Evolutionary conservation across 2,329 filamentous ascomycete genomes (phyloP).

Genomic region (Tolypocladium inflatum): DNA sequence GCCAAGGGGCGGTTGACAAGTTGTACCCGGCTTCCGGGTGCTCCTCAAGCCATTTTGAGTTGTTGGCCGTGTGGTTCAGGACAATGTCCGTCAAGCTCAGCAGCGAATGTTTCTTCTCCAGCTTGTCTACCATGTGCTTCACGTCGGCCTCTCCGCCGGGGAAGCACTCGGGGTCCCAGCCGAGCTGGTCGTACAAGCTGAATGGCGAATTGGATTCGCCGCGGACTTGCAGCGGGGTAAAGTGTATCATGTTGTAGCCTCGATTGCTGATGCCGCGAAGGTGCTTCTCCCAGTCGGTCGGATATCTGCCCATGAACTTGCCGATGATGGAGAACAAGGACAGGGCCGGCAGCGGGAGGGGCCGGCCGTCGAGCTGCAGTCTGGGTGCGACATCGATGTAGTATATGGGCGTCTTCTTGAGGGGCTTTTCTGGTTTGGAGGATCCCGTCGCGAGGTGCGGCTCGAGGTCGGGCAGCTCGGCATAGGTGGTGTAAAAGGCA

Average conservation of each 20-base stretch:
- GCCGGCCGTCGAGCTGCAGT: slow-evolving; percentile 62
- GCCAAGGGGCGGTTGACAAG: slow-evolving; percentile 75
- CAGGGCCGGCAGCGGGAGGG: slow-evolving; percentile 75
- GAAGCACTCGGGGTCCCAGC: slow-evolving; percentile 75
- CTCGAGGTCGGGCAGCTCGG: slow-evolving; percentile 64
- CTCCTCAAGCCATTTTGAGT: slow-evolving; percentile 86
- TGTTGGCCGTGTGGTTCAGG: slow-evolving; percentile 95
- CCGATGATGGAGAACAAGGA: slow-evolving; percentile 91
- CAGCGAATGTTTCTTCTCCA: slow-evolving; percentile 78
- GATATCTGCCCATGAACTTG: slow-evolving; percentile 95
- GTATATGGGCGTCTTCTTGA: slow-evolving; percentile 63
- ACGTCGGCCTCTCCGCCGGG: slow-evolving; percentile 79
- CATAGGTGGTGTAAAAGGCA: slow-evolving; percentile 89
- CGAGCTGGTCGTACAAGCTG: slow-evolving; percentile 87
- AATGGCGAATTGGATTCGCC: slow-evolving; percentile 93
- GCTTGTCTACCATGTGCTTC: slow-evolving; percentile 62
- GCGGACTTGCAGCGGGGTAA: slow-evolving; percentile 84
- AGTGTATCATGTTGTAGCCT: slow-evolving; percentile 99
- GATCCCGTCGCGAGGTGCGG: slow-evolving; percentile 14
- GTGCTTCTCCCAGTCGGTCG: slow-evolving; percentile 82
- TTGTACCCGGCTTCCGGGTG: slow-evolving; percentile 97
- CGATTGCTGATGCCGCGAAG: slow-evolving; percentile 78
- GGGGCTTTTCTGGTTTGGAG: slow-evolving; percentile 28
- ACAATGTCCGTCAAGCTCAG: slow-evolving; percentile 92
- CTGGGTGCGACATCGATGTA: slow-evolving; percentile 91